phyloP scores from a whole-genome alignment of 164 flowering plant genomes.

The Liriodendron chinense region DNA sequence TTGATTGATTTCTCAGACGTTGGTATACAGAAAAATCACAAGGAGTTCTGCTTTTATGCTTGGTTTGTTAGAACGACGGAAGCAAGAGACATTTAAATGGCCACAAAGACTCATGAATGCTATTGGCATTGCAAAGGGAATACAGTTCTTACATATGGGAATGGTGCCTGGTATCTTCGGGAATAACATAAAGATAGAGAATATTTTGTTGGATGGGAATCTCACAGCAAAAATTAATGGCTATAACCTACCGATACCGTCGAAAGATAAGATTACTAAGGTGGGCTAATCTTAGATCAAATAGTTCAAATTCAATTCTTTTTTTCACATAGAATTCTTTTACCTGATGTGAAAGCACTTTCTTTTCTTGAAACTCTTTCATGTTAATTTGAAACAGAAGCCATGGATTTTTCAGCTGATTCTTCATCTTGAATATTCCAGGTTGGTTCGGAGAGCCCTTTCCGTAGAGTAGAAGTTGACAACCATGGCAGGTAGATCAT shows the following conservation, averaged over 20 bases:
- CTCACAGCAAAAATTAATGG: slow-evolving; percentile 62
- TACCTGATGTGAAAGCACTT: not conserved
- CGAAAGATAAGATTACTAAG: slow-evolving; percentile 22
- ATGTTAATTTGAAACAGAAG: not conserved
- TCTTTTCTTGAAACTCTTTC: not conserved
- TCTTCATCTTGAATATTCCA: slow-evolving; percentile 16
- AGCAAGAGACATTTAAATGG: slow-evolving; percentile 69
- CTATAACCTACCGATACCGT: slow-evolving; percentile 58
- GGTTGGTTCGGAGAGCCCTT: slow-evolving; percentile 52
- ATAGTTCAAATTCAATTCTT: not conserved
- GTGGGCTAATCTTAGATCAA: slow-evolving; percentile 23
- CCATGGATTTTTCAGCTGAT: not conserved
- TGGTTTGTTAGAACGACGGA: slow-evolving; percentile 50
- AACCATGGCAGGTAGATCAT: slow-evolving; percentile 26
- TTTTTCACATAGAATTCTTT: not conserved
- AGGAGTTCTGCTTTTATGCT: not conserved
- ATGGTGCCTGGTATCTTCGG: slow-evolving; percentile 56
- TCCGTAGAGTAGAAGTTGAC: slow-evolving; percentile 21
- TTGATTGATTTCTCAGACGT: not conserved
- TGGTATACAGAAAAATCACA: not conserved
- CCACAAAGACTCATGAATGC: slow-evolving; percentile 67
- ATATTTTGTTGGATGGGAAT: slow-evolving; percentile 63
- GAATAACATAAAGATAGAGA: slow-evolving; percentile 61
- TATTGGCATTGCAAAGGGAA: slow-evolving; percentile 70
- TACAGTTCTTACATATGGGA: slow-evolving; percentile 77